Conservation (phyloP, 2,329 filamentous ascomycete genomes). For the Penicillium sp. region DNA sequence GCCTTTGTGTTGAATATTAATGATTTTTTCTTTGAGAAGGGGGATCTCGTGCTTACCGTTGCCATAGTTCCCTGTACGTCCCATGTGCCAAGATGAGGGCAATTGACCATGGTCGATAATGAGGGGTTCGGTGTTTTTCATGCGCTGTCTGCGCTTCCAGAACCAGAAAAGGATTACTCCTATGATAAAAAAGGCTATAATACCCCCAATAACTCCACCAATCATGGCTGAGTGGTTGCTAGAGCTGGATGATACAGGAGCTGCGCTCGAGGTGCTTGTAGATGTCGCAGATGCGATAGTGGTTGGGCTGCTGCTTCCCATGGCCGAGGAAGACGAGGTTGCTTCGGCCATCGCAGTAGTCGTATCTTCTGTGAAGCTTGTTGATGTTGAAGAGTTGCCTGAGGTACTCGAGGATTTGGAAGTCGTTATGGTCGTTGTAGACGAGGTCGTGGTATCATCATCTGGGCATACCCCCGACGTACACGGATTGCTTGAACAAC, state of each 20-base stretch:
- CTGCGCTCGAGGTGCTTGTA: background rate
- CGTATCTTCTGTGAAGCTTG: background rate
- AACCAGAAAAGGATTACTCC: background rate
- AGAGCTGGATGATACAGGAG: background rate
- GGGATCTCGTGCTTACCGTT: background rate
- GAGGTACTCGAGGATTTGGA: background rate
- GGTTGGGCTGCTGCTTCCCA: background rate
- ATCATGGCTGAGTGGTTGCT: background rate
- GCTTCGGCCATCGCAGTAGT: background rate
- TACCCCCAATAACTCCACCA: background rate
- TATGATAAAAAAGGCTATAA: background rate
- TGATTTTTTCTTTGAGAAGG: background rate
- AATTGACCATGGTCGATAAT: background rate
- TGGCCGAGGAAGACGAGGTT: background rate
- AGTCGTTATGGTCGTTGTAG: background rate
- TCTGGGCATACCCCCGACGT: conserved; percentile 30
- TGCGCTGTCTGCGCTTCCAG: background rate
- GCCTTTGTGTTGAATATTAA: background rate
- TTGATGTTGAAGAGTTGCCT: background rate
- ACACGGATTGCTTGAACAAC: conserved; percentile 36
- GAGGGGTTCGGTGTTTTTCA: background rate
- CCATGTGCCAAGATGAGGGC: background rate
- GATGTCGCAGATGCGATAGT: background rate
- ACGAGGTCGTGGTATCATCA: background rate
- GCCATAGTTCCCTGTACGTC: background rate